Evolutionary conservation across 257 asterid genomes (phyloP).

Genomic region (Petunia secreta): DNA sequence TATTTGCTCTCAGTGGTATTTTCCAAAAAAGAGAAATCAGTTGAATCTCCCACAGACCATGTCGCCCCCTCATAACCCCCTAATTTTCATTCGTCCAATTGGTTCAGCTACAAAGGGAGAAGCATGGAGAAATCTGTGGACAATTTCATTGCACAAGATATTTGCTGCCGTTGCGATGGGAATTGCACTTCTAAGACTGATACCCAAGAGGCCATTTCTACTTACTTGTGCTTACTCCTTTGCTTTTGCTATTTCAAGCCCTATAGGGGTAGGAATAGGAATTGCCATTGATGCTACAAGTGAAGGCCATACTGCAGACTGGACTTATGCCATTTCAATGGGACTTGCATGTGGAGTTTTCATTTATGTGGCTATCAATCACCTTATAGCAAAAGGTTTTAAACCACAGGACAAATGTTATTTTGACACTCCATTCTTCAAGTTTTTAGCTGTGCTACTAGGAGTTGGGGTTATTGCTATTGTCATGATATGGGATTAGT

Average conservation of each 20-base stretch:
- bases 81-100: neutral
- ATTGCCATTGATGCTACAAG: conserved; percentile 83
- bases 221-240: conserved; percentile 68
- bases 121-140: conserved; percentile 90
- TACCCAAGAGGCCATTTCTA: conserved; percentile 81
- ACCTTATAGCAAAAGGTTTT: conserved; percentile 74
- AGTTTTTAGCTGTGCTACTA: conserved; percentile 70
- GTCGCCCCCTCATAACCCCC: too few relatives aligned
- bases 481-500: conserved; percentile 90
- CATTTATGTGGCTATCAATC: conserved; percentile 79
- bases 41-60: too few relatives aligned
- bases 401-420: conserved; percentile 46
- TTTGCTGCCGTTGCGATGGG: conserved; percentile 95
- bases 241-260: conserved; percentile 83
- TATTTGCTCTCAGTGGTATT: too few relatives aligned
- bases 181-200: conserved; percentile 79
- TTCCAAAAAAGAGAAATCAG: too few relatives aligned
- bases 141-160: conserved; percentile 82
- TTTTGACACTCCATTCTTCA: conserved; percentile 67
- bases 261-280: conserved; percentile 84
- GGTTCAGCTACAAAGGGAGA: conserved; percentile 60
- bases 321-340: conserved; percentile 90
- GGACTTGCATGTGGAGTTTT: conserved; percentile 83
- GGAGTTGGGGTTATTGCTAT: conserved; percentile 77
- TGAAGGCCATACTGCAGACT: conserved; percentile 63